Evolutionary conservation across 2,329 filamentous ascomycete species (phyloP).

Genomic region (Verruconis gallopava): DNA sequence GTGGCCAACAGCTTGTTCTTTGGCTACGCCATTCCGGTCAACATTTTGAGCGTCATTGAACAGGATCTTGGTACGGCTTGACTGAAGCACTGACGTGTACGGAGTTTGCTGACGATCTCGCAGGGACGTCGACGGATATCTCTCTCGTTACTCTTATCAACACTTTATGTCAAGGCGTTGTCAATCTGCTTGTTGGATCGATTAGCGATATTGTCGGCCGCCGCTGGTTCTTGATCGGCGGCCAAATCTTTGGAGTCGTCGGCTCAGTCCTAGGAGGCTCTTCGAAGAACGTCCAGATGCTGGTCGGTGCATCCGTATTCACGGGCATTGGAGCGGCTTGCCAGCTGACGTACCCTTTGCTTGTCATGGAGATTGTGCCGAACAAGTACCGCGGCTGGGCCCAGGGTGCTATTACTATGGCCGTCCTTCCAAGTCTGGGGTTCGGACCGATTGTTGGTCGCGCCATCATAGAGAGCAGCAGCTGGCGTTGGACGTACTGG

Average conservation of each 20-base stretch:
- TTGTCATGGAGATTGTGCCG: conserved; percentile 32
- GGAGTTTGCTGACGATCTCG: neutral
- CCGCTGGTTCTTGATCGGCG: conserved; percentile 28
- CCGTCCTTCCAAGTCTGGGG: conserved; percentile 17
- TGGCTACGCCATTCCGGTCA: neutral
- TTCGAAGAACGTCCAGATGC: conserved; percentile 22
- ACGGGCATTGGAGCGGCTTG: conserved; percentile 29
- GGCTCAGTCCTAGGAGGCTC: conserved; percentile 26
- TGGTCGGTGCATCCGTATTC: conserved; percentile 27
- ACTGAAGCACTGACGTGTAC: no score
- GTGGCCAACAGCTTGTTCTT: neutral
- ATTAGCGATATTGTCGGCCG: conserved; percentile 32
- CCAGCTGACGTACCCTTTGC: conserved; percentile 31
- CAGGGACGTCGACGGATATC: neutral
- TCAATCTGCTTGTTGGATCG: conserved; percentile 26
- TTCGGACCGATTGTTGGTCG: conserved; percentile 37
- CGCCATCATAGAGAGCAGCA: conserved; percentile 29
- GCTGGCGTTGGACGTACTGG: conserved; percentile 40
- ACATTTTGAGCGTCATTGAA: neutral
- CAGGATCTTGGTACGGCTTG: neutral
- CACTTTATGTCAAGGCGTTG: conserved; percentile 5
- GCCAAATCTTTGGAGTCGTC: conserved; percentile 22
- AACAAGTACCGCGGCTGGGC: conserved; percentile 25
- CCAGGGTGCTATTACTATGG: conserved; percentile 14
- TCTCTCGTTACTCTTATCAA: conserved; percentile 3